Percentiles rank a stretch among this genome's conserved stretches.
These are phyloP conservation scores for Aureobasidium sp. DNA, from an alignment of 2,329 filamentous ascomycete species.

Conservation along the genomic window DNA sequence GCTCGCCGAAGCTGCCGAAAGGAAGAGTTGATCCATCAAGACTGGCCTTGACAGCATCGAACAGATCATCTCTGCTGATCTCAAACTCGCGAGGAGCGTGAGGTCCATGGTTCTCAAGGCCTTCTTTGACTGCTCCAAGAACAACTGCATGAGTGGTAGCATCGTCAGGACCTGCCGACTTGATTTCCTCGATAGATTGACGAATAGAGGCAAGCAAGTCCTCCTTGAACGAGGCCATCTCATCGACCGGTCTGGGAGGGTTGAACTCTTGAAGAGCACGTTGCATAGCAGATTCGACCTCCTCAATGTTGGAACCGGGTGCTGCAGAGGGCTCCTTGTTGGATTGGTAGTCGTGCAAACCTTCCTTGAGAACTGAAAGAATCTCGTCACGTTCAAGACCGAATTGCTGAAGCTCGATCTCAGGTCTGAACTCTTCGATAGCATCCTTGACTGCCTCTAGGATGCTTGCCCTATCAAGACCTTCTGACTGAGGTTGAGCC, in stretches of 20 bases:
- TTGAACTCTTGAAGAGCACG: slow-evolving; percentile 76
- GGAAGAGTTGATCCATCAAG: slow-evolving; percentile 48
- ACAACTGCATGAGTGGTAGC: slow-evolving; percentile 49
- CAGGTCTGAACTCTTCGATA: slow-evolving; percentile 90
- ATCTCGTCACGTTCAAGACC: slow-evolving; percentile 88
- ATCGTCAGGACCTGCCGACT: slow-evolving; percentile 41
- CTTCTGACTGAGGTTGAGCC: slow-evolving; percentile 20
- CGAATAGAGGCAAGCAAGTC: slow-evolving; percentile 78
- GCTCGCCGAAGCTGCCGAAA: slow-evolving; percentile 48
- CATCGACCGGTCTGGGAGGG: slow-evolving; percentile 63
- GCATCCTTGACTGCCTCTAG: slow-evolving; percentile 81
- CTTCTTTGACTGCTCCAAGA: slow-evolving; percentile 52
- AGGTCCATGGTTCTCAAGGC: slow-evolving; percentile 43
- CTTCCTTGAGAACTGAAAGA: slow-evolving; percentile 76
- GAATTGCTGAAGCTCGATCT: slow-evolving; percentile 83
- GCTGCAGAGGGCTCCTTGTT: slow-evolving; percentile 38
- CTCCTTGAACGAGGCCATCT: slow-evolving; percentile 65
- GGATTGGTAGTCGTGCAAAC: slow-evolving; percentile 66
- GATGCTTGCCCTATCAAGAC: slow-evolving; percentile 62
- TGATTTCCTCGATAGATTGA: slow-evolving; percentile 79
- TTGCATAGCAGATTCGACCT: slow-evolving; percentile 79
- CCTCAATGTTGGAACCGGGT: slow-evolving; percentile 56
- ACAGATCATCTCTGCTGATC: slow-evolving; percentile 46
- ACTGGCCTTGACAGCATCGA: slow-evolving; percentile 51
- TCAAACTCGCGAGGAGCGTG: slow-evolving; percentile 37